Evolutionary conservation across 106 monocot genomes (phyloP), one percentile per base, ranked within the genome.

Genomic region (Platanthera zijinensis): DNA sequence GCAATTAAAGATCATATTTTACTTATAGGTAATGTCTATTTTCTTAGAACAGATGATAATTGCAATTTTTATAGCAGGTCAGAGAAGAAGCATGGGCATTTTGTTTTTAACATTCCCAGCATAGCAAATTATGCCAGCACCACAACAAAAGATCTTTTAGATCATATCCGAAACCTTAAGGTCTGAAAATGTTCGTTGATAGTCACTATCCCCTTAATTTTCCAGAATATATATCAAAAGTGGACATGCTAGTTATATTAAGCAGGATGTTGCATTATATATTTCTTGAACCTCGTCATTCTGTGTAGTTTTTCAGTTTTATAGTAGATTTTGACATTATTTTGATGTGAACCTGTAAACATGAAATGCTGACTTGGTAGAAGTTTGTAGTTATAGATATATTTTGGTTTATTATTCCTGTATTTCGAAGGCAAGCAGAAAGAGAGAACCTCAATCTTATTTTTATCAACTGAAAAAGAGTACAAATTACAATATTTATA

Each of bases 81-180:
- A 48, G 94, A 86, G 48, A 77, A n/a, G 30, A 99, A 88, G 57
- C 81, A 82, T 56, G 97, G 97, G 49, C 77, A 87, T 62, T 92
- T 88, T 80, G 82, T 88, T 53, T 99, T 99, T 85, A 89, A 91
- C 80, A 84, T 99, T 73, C 87, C 88, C 51, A 84, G 72, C 56
- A 28, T 94, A 46, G 91, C 91, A 73, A 99, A 99, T 86, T 50
- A 10, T 63, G 49, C 79, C 49, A 18, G 72, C 7, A 82, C 64
- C 45, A 76, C 78, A 54, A 48, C 84, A 6, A 75, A 50, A 76
- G 82, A 85, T n/a, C 50, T 99, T 49, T 72, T 88, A 72, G 84
- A 83, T 75, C 83, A 86, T 21, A 82, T 99, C n/a, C 84, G 85
- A 70, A 83, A 87, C 12, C 91, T 94, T 17, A 99, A 99, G 96